A percentile compares a stretch with the other conserved stretches of the same genome.
These are phyloP conservation scores for Bjerkandera adusta DNA, from an alignment of 1,284 basidiomycete genomes.

Conservation along the genomic window DNA sequence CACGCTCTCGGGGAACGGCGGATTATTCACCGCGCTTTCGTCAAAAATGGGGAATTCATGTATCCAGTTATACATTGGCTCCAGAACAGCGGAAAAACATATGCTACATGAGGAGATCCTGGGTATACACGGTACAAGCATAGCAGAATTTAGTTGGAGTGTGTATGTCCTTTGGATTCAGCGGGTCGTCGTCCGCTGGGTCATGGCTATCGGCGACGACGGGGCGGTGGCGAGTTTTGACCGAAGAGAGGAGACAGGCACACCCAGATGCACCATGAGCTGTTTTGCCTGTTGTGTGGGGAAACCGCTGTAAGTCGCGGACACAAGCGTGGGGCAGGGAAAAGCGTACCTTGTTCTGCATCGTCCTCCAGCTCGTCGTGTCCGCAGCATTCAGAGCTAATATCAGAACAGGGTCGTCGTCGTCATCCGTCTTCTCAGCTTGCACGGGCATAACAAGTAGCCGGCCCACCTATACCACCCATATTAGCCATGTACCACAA, in stretches of 20 bases:
- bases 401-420: slow-evolving; percentile 50
- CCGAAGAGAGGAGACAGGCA: slow-evolving; percentile 40
- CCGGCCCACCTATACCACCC: slow-evolving; percentile 53
- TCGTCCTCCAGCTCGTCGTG: slow-evolving; percentile 58
- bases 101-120: too few species aligned
- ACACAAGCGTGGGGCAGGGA: too few species aligned
- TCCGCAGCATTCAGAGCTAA: slow-evolving; percentile 64
- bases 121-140: too few species aligned
- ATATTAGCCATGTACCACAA: background rate
- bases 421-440: slow-evolving; percentile 26
- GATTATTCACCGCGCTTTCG: too few species aligned
- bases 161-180: too few species aligned
- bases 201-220: slow-evolving; percentile 23
- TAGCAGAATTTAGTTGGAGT: too few species aligned
- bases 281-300: slow-evolving; percentile 45
- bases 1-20: too few species aligned
- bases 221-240: slow-evolving; percentile 26
- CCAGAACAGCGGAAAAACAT: too few species aligned
- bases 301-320: too few species aligned
- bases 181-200: slow-evolving; percentile 23
- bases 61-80: too few species aligned
- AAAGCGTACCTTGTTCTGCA: slow-evolving; percentile 54
- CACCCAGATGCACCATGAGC: slow-evolving; percentile 43
- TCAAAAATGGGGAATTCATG: too few species aligned
- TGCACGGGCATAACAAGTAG: slow-evolving; percentile 59